Evolutionary conservation across 768 basidiomycete species (phyloP).

Genomic region (Boletus tomentosulus): DNA sequence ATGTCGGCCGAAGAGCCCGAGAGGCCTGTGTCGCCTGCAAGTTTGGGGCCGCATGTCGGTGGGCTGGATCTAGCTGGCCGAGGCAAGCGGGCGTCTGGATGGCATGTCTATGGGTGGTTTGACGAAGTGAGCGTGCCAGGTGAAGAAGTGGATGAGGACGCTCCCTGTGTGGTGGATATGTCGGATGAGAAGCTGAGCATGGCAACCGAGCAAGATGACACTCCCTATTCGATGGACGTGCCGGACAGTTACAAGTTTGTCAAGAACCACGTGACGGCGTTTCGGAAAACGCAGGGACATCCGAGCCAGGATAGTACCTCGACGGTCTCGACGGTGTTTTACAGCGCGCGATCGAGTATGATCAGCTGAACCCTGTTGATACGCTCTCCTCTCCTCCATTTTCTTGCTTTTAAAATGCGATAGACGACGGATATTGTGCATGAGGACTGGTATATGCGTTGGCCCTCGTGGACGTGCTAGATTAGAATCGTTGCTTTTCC

Average conservation of each 20-base stretch:
- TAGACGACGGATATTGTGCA: neutral
- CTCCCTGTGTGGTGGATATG: neutral
- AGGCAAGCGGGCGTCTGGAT: slow-evolving; percentile 32
- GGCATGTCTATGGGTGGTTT: slow-evolving; percentile 32
- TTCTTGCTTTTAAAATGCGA: neutral
- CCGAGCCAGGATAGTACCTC: slow-evolving; percentile 26
- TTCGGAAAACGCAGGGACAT: slow-evolving; percentile 12
- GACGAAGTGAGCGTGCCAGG: slow-evolving; percentile 11
- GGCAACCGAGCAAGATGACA: neutral
- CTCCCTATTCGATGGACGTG: neutral
- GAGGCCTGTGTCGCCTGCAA: slow-evolving; percentile 18
- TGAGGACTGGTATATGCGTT: neutral
- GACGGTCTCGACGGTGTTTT: slow-evolving; percentile 25
- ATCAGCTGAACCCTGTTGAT: neutral
- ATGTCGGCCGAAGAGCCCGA: neutral
- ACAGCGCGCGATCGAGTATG: slow-evolving; percentile 30
- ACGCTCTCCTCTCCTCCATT: neutral
- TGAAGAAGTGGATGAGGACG: neutral
- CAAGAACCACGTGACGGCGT: slow-evolving; percentile 14
- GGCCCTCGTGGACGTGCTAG: neutral
- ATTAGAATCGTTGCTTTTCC: neutral
- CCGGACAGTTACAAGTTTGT: neutral
- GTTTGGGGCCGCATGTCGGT: slow-evolving; percentile 24
- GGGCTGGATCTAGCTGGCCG: slow-evolving; percentile 29
- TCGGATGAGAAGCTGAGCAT: neutral